Conservation (phyloP, 2,329 filamentous ascomycete species). For the Talaromyces piceae region DNA sequence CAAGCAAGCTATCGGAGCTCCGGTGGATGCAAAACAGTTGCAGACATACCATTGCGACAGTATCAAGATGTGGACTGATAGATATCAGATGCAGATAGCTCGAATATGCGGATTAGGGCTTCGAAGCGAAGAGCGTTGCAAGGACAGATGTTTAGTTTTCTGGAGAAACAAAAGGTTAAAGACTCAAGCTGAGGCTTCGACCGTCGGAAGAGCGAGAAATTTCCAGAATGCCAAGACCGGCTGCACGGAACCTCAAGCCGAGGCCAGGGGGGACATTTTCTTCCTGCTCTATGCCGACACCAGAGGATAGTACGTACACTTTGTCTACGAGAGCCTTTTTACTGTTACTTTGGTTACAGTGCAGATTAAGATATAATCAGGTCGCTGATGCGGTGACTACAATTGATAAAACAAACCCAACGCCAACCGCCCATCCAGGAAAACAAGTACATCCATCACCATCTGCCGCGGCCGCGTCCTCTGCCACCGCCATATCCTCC, state of each 20-base stretch:
- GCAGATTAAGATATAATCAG: too few species aligned
- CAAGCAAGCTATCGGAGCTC: constrained; percentile 1
- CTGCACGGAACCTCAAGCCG: constrained; percentile 17
- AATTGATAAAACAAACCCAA: constrained; percentile 2
- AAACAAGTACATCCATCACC: constrained; percentile 18
- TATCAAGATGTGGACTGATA: background rate
- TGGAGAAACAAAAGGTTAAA: constrained; percentile 15
- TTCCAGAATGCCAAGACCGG: constrained; percentile 38
- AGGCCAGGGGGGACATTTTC: constrained; percentile 12
- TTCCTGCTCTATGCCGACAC: too few species aligned
- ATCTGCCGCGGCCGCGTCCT: constrained; percentile 33
- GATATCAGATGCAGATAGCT: constrained; percentile 3
- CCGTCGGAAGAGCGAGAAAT: constrained; percentile 32
- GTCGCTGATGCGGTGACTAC: too few species aligned
- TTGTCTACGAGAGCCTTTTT: too few species aligned
- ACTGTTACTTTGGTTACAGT: too few species aligned
- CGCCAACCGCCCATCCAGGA: constrained; percentile 7
- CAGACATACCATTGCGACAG: constrained; percentile 10
- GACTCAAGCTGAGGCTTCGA: constrained; percentile 24
- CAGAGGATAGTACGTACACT: too few species aligned
- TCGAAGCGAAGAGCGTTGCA: background rate
- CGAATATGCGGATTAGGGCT: background rate
- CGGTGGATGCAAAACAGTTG: background rate
- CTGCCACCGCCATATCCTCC: constrained; percentile 30
- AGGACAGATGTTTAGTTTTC: background rate